Conservation (phyloP, 139 green algal genomes). For the Volvox reticuliferus region DNA sequence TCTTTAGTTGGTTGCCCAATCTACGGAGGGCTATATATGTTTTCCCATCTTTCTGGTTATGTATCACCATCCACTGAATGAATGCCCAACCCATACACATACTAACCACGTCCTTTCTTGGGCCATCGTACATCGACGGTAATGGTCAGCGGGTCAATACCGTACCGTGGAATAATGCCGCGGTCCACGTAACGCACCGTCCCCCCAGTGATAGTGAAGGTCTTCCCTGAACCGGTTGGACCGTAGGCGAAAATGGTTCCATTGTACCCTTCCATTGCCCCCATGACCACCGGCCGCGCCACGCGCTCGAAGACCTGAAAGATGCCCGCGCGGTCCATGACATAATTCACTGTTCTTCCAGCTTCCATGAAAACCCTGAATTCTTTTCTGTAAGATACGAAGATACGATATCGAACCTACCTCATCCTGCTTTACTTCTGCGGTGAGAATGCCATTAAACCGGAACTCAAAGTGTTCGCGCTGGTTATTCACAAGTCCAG, state of each 20-base stretch:
- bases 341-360: not conserved
- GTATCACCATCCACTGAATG: too few relatives aligned
- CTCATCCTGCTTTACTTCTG: slow-evolving; percentile 88
- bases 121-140: too few relatives aligned
- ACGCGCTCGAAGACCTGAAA: slow-evolving; percentile 88
- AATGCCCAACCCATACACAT: too few relatives aligned
- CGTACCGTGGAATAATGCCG: slow-evolving; percentile 84
- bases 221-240: slow-evolving; percentile 86
- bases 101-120: too few relatives aligned
- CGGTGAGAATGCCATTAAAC: slow-evolving; percentile 85
- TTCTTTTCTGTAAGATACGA: not conserved
- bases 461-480: slow-evolving; percentile 83
- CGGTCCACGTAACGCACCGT: slow-evolving; percentile 76
- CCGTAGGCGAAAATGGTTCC: slow-evolving; percentile 91
- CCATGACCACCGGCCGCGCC: slow-evolving; percentile 66
- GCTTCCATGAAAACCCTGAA: not conserved
- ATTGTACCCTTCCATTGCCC: slow-evolving; percentile 86
- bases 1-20: too few relatives aligned
- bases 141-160: too few relatives aligned
- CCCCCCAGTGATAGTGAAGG: slow-evolving; percentile 85
- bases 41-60: too few relatives aligned
- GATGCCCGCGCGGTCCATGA: not conserved
- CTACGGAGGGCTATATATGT: too few relatives aligned
- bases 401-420: slow-evolving; percentile 35
- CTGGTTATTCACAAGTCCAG: slow-evolving; percentile 88